These are phyloP conservation scores for Paecilomyces variotii DNA, from an alignment of 2,329 filamentous ascomycete species.

Conservation along the genomic window DNA sequence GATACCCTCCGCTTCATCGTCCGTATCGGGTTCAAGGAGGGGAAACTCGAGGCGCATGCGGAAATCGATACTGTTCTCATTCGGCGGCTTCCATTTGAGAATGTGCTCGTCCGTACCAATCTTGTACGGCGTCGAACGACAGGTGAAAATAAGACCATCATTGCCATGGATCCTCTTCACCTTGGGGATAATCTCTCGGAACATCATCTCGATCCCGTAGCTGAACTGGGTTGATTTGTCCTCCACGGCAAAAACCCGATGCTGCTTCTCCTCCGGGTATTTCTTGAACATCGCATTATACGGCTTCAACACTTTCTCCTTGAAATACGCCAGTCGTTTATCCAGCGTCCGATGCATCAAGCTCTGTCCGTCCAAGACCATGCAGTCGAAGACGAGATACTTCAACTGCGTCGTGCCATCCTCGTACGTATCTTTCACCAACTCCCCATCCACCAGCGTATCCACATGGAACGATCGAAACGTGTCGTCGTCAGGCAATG, in stretches of 20 bases:
- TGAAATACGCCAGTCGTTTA: constrained; percentile 82
- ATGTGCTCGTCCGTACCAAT: constrained; percentile 90
- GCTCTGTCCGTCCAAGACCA: constrained; percentile 68
- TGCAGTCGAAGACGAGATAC: constrained; percentile 89
- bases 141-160: constrained; percentile 97
- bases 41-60: constrained; percentile 71
- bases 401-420: constrained; percentile 63
- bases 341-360: constrained; percentile 74
- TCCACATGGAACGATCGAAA: constrained; percentile 61
- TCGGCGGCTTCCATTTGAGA: constrained; percentile 93
- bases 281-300: constrained; percentile 67
- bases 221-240: constrained; percentile 85
- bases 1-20: constrained; percentile 59
- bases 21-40: constrained; percentile 56
- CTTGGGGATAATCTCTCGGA: constrained; percentile 71
- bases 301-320: constrained; percentile 67
- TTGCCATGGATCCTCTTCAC: constrained; percentile 74
- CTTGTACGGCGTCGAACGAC: constrained; percentile 74
- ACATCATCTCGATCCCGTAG: constrained; percentile 89
- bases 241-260: constrained; percentile 71
- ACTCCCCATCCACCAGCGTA: constrained; percentile 85
- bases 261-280: constrained; percentile 61
- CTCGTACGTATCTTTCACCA: constrained; percentile 73
- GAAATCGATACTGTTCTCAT: constrained; percentile 95
- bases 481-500: constrained; percentile 55